A percentile compares a stretch with the other conserved stretches of the same genome.
Evolutionary conservation across 257 asterid genomes (phyloP).

Genomic region (Solanum ahanhuiri): DNA sequence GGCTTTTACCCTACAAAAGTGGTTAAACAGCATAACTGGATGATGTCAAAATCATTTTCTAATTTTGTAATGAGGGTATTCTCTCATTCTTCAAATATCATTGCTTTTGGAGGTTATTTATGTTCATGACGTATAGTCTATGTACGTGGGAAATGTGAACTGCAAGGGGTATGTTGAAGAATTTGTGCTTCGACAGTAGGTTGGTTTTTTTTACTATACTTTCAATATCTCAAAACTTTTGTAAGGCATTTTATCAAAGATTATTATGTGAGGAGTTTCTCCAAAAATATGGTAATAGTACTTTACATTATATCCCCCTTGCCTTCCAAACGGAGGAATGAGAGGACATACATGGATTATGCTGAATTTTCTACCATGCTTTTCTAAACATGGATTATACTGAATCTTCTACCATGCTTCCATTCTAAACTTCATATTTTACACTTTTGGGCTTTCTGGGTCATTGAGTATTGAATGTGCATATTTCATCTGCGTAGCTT

Average conservation of each 20-base stretch:
- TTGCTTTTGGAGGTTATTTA: not conserved
- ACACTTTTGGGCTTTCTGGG: not conserved
- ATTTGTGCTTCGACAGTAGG: not conserved
- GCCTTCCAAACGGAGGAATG: not conserved
- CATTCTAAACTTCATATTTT: not conserved
- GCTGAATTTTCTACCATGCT: not conserved
- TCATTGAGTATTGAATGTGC: conserved; percentile 1
- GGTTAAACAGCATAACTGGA: not conserved
- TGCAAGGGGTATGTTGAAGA: not conserved
- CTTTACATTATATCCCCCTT: not conserved
- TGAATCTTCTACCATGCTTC: not conserved
- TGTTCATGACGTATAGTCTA: not conserved
- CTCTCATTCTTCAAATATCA: not conserved
- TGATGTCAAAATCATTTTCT: not conserved
- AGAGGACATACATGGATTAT: not conserved
- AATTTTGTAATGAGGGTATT: not conserved
- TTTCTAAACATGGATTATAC: not conserved
- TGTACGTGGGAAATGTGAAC: not conserved
- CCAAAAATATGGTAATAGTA: not conserved
- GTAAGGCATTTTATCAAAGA: not conserved
- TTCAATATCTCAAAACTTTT: not conserved
- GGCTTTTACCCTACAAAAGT: not conserved
- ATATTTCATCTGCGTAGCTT: conserved; percentile 33
- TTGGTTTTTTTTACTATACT: not conserved
- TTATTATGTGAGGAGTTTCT: not conserved